phyloP scores from a whole-genome alignment of 768 basidiomycete species.

The Trametes gibbosa region DNA sequence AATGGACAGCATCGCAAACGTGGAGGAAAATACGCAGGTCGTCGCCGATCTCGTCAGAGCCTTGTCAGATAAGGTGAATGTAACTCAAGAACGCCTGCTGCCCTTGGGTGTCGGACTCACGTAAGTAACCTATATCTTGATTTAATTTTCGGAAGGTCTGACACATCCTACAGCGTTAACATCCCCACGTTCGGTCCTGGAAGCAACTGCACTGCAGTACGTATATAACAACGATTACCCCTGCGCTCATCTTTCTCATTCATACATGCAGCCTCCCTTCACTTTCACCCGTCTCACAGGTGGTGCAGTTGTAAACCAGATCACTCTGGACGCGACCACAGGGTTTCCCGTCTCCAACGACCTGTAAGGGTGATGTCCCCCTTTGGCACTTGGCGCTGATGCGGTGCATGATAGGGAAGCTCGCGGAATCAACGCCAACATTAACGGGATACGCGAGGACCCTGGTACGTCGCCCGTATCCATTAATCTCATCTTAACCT shows the following conservation, averaged over 20 bases:
- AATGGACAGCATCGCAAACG: too few relatives aligned
- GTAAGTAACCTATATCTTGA: constrained; percentile 11
- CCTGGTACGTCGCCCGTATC: constrained; percentile 24
- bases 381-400: not conserved
- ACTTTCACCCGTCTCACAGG: constrained; percentile 31
- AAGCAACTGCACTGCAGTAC: constrained; percentile 24
- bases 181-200: constrained; percentile 26
- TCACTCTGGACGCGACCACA: constrained; percentile 24
- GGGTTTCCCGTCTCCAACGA: constrained; percentile 26
- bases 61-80: constrained; percentile 23
- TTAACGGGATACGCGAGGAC: constrained; percentile 25
- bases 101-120: constrained; percentile 30
- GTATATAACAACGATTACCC: not conserved
- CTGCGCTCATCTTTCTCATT: not conserved
- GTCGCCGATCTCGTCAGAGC: constrained; percentile 29
- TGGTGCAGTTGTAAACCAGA: constrained; percentile 25
- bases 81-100: constrained; percentile 23
- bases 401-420: constrained; percentile 13
- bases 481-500: not conserved
- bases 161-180: constrained; percentile 21
- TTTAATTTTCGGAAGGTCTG: not conserved
- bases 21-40: constrained; percentile 1
- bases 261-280: constrained; percentile 27
- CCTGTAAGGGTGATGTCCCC: constrained; percentile 13
- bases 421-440: constrained; percentile 25